Percentiles rank a stretch among this genome's conserved stretches.
Evolutionary conservation across 306 rosid species (phyloP).

Genomic region (Fragaria vesca): DNA sequence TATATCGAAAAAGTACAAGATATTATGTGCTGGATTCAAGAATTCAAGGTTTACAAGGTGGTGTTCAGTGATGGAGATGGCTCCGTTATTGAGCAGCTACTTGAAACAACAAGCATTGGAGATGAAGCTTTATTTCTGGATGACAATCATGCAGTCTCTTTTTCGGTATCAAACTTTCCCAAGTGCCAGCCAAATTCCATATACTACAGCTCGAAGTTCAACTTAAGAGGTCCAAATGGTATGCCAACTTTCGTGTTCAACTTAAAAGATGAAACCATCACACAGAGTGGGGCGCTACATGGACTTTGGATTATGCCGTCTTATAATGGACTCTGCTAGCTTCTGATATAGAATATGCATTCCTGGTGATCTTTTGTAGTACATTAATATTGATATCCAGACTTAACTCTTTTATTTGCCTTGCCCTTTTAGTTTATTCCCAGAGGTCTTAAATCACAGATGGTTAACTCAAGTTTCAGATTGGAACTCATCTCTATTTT

Average conservation of each 20-base stretch:
- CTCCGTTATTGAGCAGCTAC: neutral
- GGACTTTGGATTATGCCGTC: no score
- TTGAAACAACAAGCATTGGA: neutral
- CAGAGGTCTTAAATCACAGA: no score
- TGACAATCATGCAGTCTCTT: neutral
- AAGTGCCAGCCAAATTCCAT: neutral
- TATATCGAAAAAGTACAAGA: neutral
- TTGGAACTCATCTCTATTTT: no score
- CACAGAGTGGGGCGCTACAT: no score
- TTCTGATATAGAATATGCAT: no score
- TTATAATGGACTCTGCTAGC: no score
- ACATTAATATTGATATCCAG: no score
- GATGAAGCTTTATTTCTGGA: neutral
- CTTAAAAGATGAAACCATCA: neutral
- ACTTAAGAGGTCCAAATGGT: no score
- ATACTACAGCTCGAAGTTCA: neutral
- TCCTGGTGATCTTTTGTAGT: no score
- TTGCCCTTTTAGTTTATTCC: no score
- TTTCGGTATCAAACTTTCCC: neutral
- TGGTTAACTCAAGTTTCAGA: no score
- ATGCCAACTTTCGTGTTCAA: neutral
- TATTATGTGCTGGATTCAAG: neutral
- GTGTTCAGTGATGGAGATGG: neutral
- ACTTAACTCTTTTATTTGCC: no score
- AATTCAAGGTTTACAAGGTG: neutral